Base-by-base conservation (phyloP, 2,329 filamentous ascomycete genomes). In the Arthrobotrys megalospora region DNA sequence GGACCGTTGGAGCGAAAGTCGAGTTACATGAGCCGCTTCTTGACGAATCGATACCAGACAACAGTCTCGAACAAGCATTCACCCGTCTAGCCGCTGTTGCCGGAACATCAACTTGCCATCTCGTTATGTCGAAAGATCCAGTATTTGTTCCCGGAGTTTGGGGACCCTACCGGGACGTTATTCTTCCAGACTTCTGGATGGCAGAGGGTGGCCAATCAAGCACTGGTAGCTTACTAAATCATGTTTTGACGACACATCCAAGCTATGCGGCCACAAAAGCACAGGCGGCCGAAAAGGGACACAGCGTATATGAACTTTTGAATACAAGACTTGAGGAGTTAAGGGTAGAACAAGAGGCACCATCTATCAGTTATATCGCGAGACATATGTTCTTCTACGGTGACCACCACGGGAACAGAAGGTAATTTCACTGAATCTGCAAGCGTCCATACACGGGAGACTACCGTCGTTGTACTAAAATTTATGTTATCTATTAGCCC, bases 381-480 rank as follows among this genome's bases (percentile, higher is more conserved):
- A 92, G 95, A 7, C 95, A 99, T 85, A 92, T 97, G 86, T 99
- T 99, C 89, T 96, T 99, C 87, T 99, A 99, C 84, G 96, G 96
- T 80, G 96, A 99, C 83, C 88, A 98, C 3, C 98, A 96, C 88
- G 96, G 96, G 79, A 99, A 99, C 86, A 91, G 96, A 47, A 97
- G 94, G 19, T 77, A 55, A 5, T 8, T 16, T n/a, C 28, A 38
- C 43, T 32, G 24, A 36, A 50, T n/a, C 10, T 50, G 14, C 16
- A 12, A 11, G 7, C 11, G 19, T 48, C 34, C 21, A 36, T 11
- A 1, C 48, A 19, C n/a, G 32, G 12, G 28, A 16, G 19, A 43
- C n/a, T 28, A 11, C 8, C n/a, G 19, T 24, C 14, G 52, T 36
- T 34, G 4, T 8, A 12, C 50, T 58, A 60, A 70, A 10, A 8